Evolutionary conservation across 2,329 filamentous ascomycete species (phyloP), one percentile per base, ranked within the genome.

Genomic region (Fusarium sp.): DNA sequence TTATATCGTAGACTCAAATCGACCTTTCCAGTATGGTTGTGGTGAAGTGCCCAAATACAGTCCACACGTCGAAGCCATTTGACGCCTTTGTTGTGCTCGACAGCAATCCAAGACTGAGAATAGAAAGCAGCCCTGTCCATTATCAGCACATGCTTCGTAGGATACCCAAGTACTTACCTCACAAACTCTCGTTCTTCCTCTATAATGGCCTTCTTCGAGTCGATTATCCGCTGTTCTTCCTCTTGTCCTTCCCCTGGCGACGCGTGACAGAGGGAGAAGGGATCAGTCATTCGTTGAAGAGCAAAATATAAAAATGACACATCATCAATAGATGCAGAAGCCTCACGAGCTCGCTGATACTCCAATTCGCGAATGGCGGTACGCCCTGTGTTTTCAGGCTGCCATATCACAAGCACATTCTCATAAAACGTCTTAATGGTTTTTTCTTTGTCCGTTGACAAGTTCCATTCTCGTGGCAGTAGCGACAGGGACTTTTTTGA

Each of bases 231-330:
- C 41, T 22, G 41, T 11, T 42, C 41, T 42, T 42, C 41, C 22
- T 42, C 41, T 35, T 35, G 32, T 35, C 32, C 32, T 35, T 35
- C 32, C 32, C 32, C 32, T 35, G 32, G 32, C 32, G 13, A 35
- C 32, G 32, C 32, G 13, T 35, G 13, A 35, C 2, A 1, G 32
- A 35, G 2, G 32, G 13, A 35, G 32, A 35, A 35, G 32, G 41
- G 41, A 12, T 0, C 1, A 44, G 6, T 24, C n/a, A 44, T 44
- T 24, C 3, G 0, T 18, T 24, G 10, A 24, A 44, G 15, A 18
- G n/a, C 41, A 24, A 3, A 24, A 24, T 44, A 44, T 11, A 44
- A 24, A 6, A 44, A 5, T 18, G 15, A 24, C n/a, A 44, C 41
- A 24, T 44, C 41, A 44, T 24, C 41, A 24, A 44, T 24, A n/a